These are phyloP conservation scores for Fusarium sororula DNA, from an alignment of 2,329 filamentous ascomycete genomes.

Conservation along the genomic window DNA sequence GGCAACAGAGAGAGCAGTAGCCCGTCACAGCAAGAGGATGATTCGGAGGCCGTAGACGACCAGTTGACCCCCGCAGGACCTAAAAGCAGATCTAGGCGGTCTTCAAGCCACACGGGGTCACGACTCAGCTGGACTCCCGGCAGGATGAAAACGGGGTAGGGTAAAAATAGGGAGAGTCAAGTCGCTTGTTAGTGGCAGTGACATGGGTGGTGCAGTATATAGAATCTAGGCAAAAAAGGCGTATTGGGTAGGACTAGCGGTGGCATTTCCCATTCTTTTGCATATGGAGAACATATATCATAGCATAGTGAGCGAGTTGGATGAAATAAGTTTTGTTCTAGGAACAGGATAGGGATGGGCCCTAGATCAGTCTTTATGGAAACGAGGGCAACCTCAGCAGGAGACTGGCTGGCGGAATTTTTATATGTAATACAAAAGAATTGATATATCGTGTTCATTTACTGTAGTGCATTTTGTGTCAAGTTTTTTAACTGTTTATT, in stretches of 20 bases:
- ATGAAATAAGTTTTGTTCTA: conserved; percentile 1
- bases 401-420: conserved; percentile 5
- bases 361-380: conserved; percentile 20
- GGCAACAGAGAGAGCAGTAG: conserved; percentile 34
- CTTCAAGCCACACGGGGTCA: conserved; percentile 29
- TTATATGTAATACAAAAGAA: conserved; percentile 39
- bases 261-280: conserved; percentile 26
- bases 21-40: conserved; percentile 34
- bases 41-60: conserved; percentile 35
- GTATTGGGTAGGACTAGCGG: conserved; percentile 21
- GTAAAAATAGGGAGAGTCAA: not conserved
- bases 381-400: conserved; percentile 11
- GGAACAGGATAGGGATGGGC: not conserved
- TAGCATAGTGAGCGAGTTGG: conserved; percentile 18
- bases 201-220: conserved; percentile 11
- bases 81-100: conserved; percentile 28
- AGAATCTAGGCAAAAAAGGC: conserved; percentile 28
- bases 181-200: conserved; percentile 1
- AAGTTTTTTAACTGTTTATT: conserved; percentile 16
- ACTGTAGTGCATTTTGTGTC: not conserved
- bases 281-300: conserved; percentile 18
- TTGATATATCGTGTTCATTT: not conserved
- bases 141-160: conserved; percentile 26
- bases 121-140: conserved; percentile 28
- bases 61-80: conserved; percentile 14